Percentiles rank a stretch among this genome's conserved stretches.
Evolutionary conservation across 192 early-diverging fungal genomes (phyloP).

Genomic region (Chytriomyces confervae): DNA sequence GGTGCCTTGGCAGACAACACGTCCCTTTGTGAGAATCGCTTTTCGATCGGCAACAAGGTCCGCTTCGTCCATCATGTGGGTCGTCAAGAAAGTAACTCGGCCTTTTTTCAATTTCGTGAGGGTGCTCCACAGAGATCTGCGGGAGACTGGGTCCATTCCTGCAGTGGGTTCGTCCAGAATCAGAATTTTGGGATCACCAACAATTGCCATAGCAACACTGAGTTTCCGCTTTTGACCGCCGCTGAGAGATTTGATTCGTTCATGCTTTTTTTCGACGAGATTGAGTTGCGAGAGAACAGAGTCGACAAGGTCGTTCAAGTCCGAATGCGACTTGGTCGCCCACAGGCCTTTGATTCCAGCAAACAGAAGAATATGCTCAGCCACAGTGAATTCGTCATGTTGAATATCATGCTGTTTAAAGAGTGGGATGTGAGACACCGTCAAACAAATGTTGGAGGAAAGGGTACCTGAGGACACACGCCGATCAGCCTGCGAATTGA

Average conservation of each 20-base stretch:
- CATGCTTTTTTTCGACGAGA: conserved; percentile 38
- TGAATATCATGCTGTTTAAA: conserved; percentile 65
- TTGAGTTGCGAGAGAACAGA: conserved; percentile 39
- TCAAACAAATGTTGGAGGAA: background rate
- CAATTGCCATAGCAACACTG: conserved; percentile 67
- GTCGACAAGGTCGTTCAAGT: conserved; percentile 54
- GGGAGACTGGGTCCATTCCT: conserved; percentile 70
- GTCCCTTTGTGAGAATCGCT: conserved; percentile 71
- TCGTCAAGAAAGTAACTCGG: conserved; percentile 53
- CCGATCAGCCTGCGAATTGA: conserved; percentile 68
- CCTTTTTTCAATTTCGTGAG: conserved; percentile 61
- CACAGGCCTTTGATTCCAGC: conserved; percentile 70
- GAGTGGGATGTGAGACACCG: background rate
- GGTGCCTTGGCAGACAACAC: conserved; percentile 66
- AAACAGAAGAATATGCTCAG: conserved; percentile 65
- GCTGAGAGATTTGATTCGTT: conserved; percentile 10
- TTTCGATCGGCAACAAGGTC: conserved; percentile 64
- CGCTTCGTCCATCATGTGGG: conserved; percentile 57
- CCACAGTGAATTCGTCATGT: conserved; percentile 67
- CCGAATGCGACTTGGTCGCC: conserved; percentile 40
- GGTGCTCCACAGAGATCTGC: conserved; percentile 65
- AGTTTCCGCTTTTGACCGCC: conserved; percentile 73
- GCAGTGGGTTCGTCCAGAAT: conserved; percentile 65
- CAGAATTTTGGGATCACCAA: conserved; percentile 66
- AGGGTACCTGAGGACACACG: conserved; percentile 67